phyloP scores from a whole-genome alignment of 345 rosid genomes.

The Angophora floribunda region DNA sequence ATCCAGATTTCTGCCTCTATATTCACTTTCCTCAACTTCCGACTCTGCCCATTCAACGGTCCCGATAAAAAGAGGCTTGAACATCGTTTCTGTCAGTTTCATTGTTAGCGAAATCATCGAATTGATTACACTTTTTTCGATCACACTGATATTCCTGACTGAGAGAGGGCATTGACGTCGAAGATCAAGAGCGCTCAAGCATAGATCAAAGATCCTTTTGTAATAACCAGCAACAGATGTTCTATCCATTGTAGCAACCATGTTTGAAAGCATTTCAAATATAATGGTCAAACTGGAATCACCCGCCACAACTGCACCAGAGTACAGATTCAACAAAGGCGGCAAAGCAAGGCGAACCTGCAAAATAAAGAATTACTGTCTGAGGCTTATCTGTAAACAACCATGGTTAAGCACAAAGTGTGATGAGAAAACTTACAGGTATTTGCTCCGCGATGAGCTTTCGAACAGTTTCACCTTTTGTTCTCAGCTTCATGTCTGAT shows the following conservation, averaged over 20 bases:
- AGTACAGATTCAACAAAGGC: conserved; percentile 57
- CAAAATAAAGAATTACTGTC: background rate
- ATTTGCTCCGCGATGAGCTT: conserved; percentile 59
- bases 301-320: conserved; percentile 60
- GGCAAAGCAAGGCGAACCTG: conserved; percentile 88
- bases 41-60: conserved; percentile 86
- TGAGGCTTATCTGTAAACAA: background rate
- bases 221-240: conserved; percentile 48
- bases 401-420: background rate
- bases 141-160: conserved; percentile 44
- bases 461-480: conserved; percentile 57
- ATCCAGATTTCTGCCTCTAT: conserved; percentile 27
- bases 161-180: conserved; percentile 57
- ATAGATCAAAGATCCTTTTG: conserved; percentile 64
- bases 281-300: conserved; percentile 61
- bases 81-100: conserved; percentile 92
- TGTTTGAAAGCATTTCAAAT: conserved; percentile 63
- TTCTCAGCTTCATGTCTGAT: conserved; percentile 52
- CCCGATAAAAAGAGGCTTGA: conserved; percentile 78
- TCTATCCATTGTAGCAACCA: conserved; percentile 69
- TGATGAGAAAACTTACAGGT: conserved; percentile 48
- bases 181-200: conserved; percentile 81
- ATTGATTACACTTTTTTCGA: conserved; percentile 61
- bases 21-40: conserved; percentile 31
- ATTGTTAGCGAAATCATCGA: conserved; percentile 61